Evolutionary conservation across 116 monocot species (phyloP), one percentile per base, ranked within the genome.

Genomic region (Posidonia oceanica): DNA sequence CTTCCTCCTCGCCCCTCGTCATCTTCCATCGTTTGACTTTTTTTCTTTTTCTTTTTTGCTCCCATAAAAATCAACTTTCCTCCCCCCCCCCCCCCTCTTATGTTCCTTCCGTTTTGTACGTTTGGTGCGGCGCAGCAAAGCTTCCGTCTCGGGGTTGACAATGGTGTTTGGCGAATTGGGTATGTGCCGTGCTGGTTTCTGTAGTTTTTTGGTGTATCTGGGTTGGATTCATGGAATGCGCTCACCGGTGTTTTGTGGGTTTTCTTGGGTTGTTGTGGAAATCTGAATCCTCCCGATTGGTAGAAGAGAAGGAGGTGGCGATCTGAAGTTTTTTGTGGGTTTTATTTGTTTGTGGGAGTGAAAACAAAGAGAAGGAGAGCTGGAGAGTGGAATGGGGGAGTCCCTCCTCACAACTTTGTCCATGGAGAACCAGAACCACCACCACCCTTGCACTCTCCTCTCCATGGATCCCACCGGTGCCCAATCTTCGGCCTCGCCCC

Each of bases 381-480:
- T 70, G 18, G 56, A 55, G 12, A 56, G 37, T 52, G 72, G 38
- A 18, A 91, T 91, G 91, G 91, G 87, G 12, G 91, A 91, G 71
- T 75, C 85, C 5, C 71, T 87, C 29, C 63, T 87, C 52, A 87
- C 81, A 18, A 74, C 91, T 11, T 75, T 91, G 4, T 82, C 90
- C 73, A 87, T 87, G 80, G 90, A 91, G 78, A 83, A 83, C 69
- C 73, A 48, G 57, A 41, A 37, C 59, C 63, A 57, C 66, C 56
- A 84, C 69, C 80, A 80, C 63, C 85, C 77, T 54, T 84, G 81
- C 67, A 88, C 86, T 8, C 87, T 84, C 36, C 84, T 84, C 38
- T 91, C 80, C 53, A 87, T 87, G 83, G 83, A 91, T 62, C 84
- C 84, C 29, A 58, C 72, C 18, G 85, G 77, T 5, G 75, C 53